Base-by-base conservation (phyloP, 768 basidiomycete species). In the Strobilomyces dryophilus region DNA sequence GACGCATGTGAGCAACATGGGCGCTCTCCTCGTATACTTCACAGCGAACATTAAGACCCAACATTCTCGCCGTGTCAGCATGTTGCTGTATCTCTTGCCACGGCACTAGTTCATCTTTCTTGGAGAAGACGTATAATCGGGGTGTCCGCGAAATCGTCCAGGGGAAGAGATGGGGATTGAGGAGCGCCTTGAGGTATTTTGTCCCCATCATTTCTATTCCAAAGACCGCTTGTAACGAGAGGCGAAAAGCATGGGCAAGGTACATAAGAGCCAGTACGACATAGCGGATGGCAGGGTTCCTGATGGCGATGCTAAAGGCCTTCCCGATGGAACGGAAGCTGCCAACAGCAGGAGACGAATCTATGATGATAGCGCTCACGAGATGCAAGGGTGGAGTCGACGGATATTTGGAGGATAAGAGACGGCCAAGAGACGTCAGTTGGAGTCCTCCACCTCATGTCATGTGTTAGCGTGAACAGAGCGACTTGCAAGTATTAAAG, bases 51-150 rank as follows among this genome's bases (percentile, higher is more conserved):
- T 64, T 45, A n/a, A 67, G 47, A 1, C 71, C 71, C 1, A 18
- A 36, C 27, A 39, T 21, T 49, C 52, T 61, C n/a, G 69, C 67
- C 3, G 48, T 45, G 20, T 64, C 57, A 0, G 58, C 61, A 47
- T 74, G 67, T 15, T 45, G 39, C 37, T 65, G 57, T 8, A 74
- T 61, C 3, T 55, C 60, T 37, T 54, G 4, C 57, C 63, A 65
- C 5, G 66, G 69, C 17, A 74, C 63, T 8, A 72, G 15, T 32
- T 49, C 45, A 37, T 74, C 73, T 14, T 54, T 61, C 42, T 57
- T 59, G 10, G 72, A 74, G 53, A 65, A 74, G 18, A 74, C 35
- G 40, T 75, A 74, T 31, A 75, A 36, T 11, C 74, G 58, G 0
- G 71, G 73, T 12, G 73, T 73, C 9, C 48, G 45, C 27, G 27